Conservation (phyloP, 2,329 filamentous ascomycete species). For the Talaromyces amestolkiae region DNA sequence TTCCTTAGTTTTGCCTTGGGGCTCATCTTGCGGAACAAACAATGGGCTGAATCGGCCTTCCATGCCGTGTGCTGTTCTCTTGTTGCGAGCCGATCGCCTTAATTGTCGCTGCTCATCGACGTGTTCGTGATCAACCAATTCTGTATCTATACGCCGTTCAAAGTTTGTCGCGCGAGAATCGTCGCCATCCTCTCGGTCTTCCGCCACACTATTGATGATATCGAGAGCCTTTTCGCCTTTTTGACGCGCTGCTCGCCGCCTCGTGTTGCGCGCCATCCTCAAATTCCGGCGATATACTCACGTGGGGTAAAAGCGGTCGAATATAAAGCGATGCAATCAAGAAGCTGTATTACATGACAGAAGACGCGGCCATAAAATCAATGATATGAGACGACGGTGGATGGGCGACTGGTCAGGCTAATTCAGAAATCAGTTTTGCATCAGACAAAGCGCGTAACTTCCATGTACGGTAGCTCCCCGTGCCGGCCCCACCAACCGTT, state of each 20-base stretch:
- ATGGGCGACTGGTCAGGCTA: background rate
- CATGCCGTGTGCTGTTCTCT: background rate
- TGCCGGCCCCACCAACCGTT: constrained; percentile 1
- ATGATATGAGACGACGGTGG: background rate
- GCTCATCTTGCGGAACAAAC: background rate
- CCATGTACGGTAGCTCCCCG: background rate
- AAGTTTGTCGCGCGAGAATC: background rate
- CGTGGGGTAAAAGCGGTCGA: background rate
- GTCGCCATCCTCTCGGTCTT: background rate
- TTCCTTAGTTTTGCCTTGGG: background rate
- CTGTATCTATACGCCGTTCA: background rate
- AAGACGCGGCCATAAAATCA: background rate
- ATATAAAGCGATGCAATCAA: background rate
- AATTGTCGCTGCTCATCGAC: background rate
- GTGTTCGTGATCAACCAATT: background rate
- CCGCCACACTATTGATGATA: constrained; percentile 24
- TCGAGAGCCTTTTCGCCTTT: constrained; percentile 23
- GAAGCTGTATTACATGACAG: background rate
- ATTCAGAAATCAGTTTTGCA: background rate
- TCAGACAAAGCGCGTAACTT: background rate
- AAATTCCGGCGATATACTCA: background rate
- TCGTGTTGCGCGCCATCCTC: constrained; percentile 6
- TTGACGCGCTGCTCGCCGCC: constrained; percentile 19
- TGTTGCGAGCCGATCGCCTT: constrained; percentile 4
- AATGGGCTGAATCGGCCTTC: background rate